A percentile compares a stretch with the other conserved stretches of the same genome.
These are phyloP conservation scores for Tetrahymena malaccensis DNA, from an alignment of 73 alveolate species.

Conservation along the genomic window DNA sequence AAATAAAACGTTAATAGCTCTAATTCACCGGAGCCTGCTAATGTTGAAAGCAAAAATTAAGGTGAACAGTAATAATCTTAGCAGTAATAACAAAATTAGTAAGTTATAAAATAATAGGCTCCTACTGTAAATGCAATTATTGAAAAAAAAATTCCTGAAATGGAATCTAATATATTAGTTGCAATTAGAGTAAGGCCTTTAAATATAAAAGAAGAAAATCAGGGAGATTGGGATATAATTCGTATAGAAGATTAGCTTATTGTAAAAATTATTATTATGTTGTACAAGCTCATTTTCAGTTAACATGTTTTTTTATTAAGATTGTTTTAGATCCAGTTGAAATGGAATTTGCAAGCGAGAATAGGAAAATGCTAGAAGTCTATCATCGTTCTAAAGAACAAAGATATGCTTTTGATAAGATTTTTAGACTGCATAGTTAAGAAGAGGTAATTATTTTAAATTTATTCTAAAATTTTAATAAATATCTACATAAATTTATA, in stretches of 20 bases:
- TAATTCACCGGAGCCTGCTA: background rate
- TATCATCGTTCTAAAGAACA: constrained; percentile 71
- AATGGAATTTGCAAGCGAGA: constrained; percentile 54
- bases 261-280: background rate
- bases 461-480: background rate
- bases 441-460: constrained; percentile 25
- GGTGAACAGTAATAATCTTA: background rate
- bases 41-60: background rate
- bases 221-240: constrained; percentile 27
- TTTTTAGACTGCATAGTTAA: constrained; percentile 48
- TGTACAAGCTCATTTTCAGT: background rate
- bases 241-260: constrained; percentile 63
- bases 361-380: constrained; percentile 64
- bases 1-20: background rate
- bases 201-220: constrained; percentile 58
- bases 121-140: background rate
- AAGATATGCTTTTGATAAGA: constrained; percentile 67
- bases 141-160: constrained; percentile 3
- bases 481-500: background rate
- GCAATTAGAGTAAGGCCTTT: constrained; percentile 92
- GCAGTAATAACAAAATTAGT: background rate
- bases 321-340: constrained; percentile 67
- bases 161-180: constrained; percentile 81
- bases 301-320: background rate
- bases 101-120: background rate